Evolutionary conservation across 495 filamentous ascomycete genomes (phyloP).

Genomic region (Penicillium robsamsonii): DNA sequence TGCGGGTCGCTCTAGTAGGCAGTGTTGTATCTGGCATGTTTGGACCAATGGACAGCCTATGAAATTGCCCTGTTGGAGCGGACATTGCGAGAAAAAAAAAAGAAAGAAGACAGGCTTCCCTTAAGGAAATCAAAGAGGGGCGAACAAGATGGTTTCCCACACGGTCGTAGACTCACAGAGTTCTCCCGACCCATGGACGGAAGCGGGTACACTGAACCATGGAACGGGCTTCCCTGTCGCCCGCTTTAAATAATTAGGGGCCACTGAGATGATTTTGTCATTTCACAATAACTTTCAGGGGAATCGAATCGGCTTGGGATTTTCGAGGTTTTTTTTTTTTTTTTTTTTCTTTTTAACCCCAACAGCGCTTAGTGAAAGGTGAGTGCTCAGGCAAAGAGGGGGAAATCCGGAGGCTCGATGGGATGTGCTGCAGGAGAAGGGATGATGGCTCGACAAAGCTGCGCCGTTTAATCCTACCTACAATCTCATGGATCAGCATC

Average conservation of each 20-base stretch:
- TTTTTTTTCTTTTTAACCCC: constrained; percentile 3
- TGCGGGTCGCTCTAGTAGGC: constrained; percentile 21
- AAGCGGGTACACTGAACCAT: constrained; percentile 41
- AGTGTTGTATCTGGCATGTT: constrained; percentile 34
- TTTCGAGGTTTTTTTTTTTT: not conserved
- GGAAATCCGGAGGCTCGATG: constrained; percentile 2
- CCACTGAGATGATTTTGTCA: constrained; percentile 2
- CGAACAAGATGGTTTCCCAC: constrained; percentile 10
- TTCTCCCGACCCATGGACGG: constrained; percentile 43
- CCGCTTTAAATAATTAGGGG: constrained; percentile 32
- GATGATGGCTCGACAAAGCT: constrained; percentile 28
- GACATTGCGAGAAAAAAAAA: constrained; percentile 33
- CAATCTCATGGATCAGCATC: constrained; percentile 23
- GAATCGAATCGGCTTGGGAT: not conserved
- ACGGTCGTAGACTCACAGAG: constrained; percentile 31
- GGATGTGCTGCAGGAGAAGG: constrained; percentile 19
- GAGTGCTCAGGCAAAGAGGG: constrained; percentile 1
- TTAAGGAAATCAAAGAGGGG: constrained; percentile 5
- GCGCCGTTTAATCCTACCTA: constrained; percentile 22
- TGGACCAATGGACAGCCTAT: constrained; percentile 37
- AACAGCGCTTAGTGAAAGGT: constrained; percentile 23
- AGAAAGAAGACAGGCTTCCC: constrained; percentile 6
- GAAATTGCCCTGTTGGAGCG: constrained; percentile 42
- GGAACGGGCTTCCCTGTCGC: constrained; percentile 27
- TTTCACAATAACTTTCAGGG: not conserved